phyloP scores from a whole-genome alignment of 805 yeast genomes.

The Zygotorulaspora sp. region DNA sequence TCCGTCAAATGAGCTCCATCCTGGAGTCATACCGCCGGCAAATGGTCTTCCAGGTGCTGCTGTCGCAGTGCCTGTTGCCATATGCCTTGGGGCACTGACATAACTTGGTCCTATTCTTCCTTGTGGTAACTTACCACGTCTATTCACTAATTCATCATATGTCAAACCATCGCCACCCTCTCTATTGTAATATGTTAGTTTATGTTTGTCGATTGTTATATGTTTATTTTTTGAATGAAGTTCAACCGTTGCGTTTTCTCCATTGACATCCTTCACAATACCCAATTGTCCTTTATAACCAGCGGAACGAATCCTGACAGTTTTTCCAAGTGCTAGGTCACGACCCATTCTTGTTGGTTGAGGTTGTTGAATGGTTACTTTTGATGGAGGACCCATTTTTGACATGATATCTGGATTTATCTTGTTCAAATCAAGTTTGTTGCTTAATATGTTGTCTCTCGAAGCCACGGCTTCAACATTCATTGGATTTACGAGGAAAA shows the following conservation, averaged over 20 bases:
- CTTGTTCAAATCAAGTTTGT: conserved; percentile 62
- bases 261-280: conserved; percentile 89
- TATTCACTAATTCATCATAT: conserved; percentile 70
- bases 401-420: conserved; percentile 71
- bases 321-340: conserved; percentile 75
- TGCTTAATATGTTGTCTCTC: conserved; percentile 56
- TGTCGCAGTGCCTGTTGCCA: conserved; percentile 33
- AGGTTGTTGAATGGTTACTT: conserved; percentile 42
- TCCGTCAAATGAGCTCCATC: conserved; percentile 53
- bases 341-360: conserved; percentile 63
- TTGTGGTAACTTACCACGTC: conserved; percentile 39
- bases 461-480: conserved; percentile 81
- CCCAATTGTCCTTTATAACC: conserved; percentile 92
- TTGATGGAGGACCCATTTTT: conserved; percentile 50
- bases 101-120: conserved; percentile 36
- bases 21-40: conserved; percentile 47
- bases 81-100: conserved; percentile 34
- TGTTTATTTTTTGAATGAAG: conserved; percentile 88
- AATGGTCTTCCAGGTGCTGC: conserved; percentile 34
- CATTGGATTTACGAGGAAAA: conserved; percentile 72
- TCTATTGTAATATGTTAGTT: conserved; percentile 65
- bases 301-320: conserved; percentile 86
- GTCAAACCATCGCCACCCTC: conserved; percentile 65
- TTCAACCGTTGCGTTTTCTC: conserved; percentile 86
- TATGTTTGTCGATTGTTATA: conserved; percentile 75